phyloP scores from a whole-genome alignment of 2,329 filamentous ascomycete species.

The Exophiala alcalophila region DNA sequence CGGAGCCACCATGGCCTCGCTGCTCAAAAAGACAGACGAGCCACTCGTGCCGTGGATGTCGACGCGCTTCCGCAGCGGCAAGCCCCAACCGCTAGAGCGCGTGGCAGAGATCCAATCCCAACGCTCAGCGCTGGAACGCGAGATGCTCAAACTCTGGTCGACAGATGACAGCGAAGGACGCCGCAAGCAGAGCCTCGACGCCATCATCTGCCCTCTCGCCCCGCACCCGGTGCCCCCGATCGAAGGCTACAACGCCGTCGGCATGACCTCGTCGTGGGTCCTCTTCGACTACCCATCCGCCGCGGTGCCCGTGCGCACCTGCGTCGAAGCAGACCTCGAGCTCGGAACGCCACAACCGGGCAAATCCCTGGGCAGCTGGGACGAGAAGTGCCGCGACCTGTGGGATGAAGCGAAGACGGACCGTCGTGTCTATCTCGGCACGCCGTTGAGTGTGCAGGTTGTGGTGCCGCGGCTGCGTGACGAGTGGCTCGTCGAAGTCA shows the following conservation, averaged over 20 bases:
- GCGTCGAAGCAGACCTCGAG: slow-evolving; percentile 51
- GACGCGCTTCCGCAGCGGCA: slow-evolving; percentile 49
- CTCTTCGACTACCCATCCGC: slow-evolving; percentile 62
- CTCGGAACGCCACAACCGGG: slow-evolving; percentile 45
- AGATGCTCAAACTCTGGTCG: slow-evolving; percentile 57
- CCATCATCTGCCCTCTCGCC: slow-evolving; percentile 61
- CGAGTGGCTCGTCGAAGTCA: slow-evolving; percentile 51
- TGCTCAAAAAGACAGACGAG: slow-evolving; percentile 55
- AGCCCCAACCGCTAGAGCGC: slow-evolving; percentile 47
- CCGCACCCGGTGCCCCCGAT: slow-evolving; percentile 62
- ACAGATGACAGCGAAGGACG: slow-evolving; percentile 31
- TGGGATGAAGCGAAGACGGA: slow-evolving; percentile 55
- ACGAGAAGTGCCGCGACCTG: slow-evolving; percentile 57
- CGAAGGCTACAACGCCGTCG: slow-evolving; percentile 61
- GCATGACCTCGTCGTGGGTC: slow-evolving; percentile 62
- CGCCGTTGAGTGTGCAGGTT: slow-evolving; percentile 56
- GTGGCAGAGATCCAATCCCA: slow-evolving; percentile 54
- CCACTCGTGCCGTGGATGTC: slow-evolving; percentile 60
- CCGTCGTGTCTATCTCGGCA: slow-evolving; percentile 53
- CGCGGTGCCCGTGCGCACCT: slow-evolving; percentile 52
- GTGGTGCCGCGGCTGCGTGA: slow-evolving; percentile 56
- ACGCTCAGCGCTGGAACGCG: slow-evolving; percentile 52
- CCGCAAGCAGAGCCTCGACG: slow-evolving; percentile 51
- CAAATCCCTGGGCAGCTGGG: slow-evolving; percentile 54
- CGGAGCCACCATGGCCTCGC: slow-evolving; percentile 53